phyloP scores from a whole-genome alignment of 495 filamentous ascomycete genomes.

The Aspergillus incahuasiensis region DNA sequence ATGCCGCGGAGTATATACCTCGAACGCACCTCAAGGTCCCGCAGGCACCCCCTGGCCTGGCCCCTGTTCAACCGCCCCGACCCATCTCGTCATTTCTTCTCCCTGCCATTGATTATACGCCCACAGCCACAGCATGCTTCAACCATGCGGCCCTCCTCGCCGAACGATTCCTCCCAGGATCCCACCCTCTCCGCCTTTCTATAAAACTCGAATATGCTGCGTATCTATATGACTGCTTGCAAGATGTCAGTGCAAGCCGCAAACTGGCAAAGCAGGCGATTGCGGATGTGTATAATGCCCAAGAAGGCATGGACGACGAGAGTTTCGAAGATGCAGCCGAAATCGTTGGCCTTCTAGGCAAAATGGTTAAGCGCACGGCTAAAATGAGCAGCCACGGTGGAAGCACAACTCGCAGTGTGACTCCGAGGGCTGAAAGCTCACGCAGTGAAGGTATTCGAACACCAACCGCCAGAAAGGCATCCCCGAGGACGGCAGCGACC shows the following conservation, averaged over 20 bases:
- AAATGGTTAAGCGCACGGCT: slow-evolving; percentile 68
- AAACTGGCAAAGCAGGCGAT: slow-evolving; percentile 77
- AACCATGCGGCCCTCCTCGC: slow-evolving; percentile 70
- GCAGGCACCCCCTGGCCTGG: slow-evolving; percentile 38
- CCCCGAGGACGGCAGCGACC: slow-evolving; percentile 3
- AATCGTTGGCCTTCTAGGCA: slow-evolving; percentile 66
- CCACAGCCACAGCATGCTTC: slow-evolving; percentile 75
- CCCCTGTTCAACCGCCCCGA: slow-evolving; percentile 45
- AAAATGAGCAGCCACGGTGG: slow-evolving; percentile 29
- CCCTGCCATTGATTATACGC: slow-evolving; percentile 76
- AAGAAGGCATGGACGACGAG: slow-evolving; percentile 89
- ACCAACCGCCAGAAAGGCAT: slow-evolving; percentile 9
- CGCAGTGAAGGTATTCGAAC: slow-evolving; percentile 33
- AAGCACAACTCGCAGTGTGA: slow-evolving; percentile 26
- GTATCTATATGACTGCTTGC: slow-evolving; percentile 89
- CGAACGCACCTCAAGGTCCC: slow-evolving; percentile 29
- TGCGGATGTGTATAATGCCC: slow-evolving; percentile 82
- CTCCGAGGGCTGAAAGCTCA: slow-evolving; percentile 26
- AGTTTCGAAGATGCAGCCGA: slow-evolving; percentile 77
- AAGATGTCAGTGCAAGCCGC: slow-evolving; percentile 70
- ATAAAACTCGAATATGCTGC: slow-evolving; percentile 93
- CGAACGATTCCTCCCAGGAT: slow-evolving; percentile 70
- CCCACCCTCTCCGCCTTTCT: slow-evolving; percentile 82
- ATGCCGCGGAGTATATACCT: neutral
- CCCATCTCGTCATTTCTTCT: slow-evolving; percentile 63